Evolutionary conservation across 768 basidiomycete genomes (phyloP).

Genomic region (Termitomyces sp.): DNA sequence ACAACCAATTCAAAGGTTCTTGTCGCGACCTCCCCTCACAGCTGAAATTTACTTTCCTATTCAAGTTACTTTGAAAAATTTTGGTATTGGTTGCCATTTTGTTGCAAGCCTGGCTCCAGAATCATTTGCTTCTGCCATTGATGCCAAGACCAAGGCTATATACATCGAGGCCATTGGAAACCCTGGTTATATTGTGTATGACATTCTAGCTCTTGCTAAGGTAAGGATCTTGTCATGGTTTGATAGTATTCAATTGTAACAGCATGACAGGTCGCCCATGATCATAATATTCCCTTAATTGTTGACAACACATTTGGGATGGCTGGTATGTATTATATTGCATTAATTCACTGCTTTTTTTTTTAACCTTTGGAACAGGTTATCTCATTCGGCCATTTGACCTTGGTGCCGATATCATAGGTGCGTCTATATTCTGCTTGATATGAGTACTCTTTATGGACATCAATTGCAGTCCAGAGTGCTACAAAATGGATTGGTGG

Average conservation of each 20-base stretch:
- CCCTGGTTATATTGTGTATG: constrained; percentile 61
- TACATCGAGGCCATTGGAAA: constrained; percentile 77
- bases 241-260: background rate
- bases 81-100: constrained; percentile 56
- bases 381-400: constrained; percentile 50
- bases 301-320: constrained; percentile 74
- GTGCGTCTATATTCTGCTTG: constrained; percentile 20
- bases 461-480: no score
- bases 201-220: constrained; percentile 39
- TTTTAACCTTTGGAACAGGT: background rate
- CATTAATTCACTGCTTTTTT: no score
- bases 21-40: constrained; percentile 13
- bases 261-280: constrained; percentile 56
- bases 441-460: no score
- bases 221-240: background rate
- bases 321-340: constrained; percentile 33
- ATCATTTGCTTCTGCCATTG: constrained; percentile 39
- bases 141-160: constrained; percentile 72
- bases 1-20: constrained; percentile 1
- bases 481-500: no score
- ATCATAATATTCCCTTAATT: constrained; percentile 63
- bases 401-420: constrained; percentile 68
- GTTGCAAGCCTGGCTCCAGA: constrained; percentile 20
- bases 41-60: no score
- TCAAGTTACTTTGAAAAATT: constrained; percentile 59